Percentiles rank a stretch among this genome's conserved stretches.
These are phyloP conservation scores for Hypsizygus marmoreus DNA, from an alignment of 768 basidiomycete species.

Conservation along the genomic window DNA sequence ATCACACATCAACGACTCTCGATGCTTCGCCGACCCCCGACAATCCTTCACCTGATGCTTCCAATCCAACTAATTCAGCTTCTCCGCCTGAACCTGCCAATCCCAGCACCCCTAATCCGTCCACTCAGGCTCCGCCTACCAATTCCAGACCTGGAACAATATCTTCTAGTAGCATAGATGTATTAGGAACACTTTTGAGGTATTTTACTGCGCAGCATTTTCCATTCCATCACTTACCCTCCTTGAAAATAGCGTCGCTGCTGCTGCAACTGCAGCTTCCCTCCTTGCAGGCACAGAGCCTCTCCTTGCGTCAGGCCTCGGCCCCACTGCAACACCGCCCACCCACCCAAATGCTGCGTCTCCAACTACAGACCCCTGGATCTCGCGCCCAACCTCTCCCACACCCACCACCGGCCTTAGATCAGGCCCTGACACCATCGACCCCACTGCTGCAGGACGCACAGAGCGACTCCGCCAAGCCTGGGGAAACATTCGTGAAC, in stretches of 20 bases:
- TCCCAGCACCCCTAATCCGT: constrained; percentile 1
- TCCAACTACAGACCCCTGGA: constrained; percentile 13
- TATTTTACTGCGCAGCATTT: constrained; percentile 31
- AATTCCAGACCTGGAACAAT: constrained; percentile 33
- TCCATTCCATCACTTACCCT: constrained; percentile 5
- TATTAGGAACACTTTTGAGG: constrained; percentile 83
- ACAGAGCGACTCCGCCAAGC: constrained; percentile 60
- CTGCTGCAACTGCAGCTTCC: constrained; percentile 90
- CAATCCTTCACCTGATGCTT: constrained; percentile 1
- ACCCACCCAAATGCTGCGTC: constrained; percentile 35
- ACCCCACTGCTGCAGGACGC: constrained; percentile 31
- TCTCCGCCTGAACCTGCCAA: not conserved
- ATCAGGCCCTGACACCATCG: too few species aligned
- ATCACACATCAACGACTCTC: constrained; percentile 8
- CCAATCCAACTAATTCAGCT: not conserved
- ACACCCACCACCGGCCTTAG: constrained; percentile 45
- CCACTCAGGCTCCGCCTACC: constrained; percentile 16
- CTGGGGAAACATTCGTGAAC: constrained; percentile 70
- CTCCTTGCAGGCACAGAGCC: constrained; percentile 73
- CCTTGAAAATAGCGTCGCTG: constrained; percentile 74
- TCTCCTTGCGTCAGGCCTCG: constrained; percentile 59
- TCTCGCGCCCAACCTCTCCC: constrained; percentile 35
- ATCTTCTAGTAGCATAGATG: constrained; percentile 79
- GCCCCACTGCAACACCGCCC: constrained; percentile 40
- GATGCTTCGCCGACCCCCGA: constrained; percentile 12